A percentile compares a stretch with the other conserved stretches of the same genome.
phyloP scores from a whole-genome alignment of 768 basidiomycete genomes.

The Leccinum barrowsii region DNA sequence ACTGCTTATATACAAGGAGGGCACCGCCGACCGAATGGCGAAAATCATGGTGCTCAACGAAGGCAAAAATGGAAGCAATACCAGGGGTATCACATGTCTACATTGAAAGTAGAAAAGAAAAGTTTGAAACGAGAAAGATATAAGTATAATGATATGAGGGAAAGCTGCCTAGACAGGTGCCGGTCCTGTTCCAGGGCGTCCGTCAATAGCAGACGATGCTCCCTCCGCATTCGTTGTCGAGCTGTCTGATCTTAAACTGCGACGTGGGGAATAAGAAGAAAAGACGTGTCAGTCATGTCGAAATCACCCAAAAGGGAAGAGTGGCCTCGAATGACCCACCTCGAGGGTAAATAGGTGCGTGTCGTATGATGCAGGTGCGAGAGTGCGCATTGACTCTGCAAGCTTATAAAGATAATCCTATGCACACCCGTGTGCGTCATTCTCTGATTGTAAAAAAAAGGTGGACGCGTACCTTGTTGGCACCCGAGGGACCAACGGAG shows the following conservation, averaged over 20 bases:
- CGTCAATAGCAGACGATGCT: constrained; percentile 1
- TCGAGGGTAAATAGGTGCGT: constrained; percentile 75
- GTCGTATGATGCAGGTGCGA: constrained; percentile 72
- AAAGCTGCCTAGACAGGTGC: not conserved
- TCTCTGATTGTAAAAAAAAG: not conserved
- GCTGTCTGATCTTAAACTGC: constrained; percentile 12
- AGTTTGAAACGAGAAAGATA: not conserved
- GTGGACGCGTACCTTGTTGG: constrained; percentile 64
- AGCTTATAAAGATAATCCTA: constrained; percentile 88
- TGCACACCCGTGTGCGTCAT: not conserved
- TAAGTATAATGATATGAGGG: not conserved
- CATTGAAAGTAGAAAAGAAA: not conserved
- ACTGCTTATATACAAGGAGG: not conserved
- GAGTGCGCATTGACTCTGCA: constrained; percentile 60
- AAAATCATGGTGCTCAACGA: not conserved
- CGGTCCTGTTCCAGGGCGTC: not conserved
- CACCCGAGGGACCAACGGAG: constrained; percentile 80
- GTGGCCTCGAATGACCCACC: constrained; percentile 35
- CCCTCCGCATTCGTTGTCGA: constrained; percentile 9
- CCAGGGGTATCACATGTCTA: too few relatives aligned
- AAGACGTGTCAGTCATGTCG: not conserved
- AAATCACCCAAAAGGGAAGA: not conserved
- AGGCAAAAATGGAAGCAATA: not conserved
- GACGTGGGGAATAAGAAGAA: not conserved
- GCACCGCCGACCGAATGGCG: not conserved